Percentiles rank a stretch among this genome's conserved stretches.
These are phyloP conservation scores for Colletotrichum gloeosporioides DNA, from an alignment of 2,329 filamentous ascomycete species.

Conservation along the genomic window DNA sequence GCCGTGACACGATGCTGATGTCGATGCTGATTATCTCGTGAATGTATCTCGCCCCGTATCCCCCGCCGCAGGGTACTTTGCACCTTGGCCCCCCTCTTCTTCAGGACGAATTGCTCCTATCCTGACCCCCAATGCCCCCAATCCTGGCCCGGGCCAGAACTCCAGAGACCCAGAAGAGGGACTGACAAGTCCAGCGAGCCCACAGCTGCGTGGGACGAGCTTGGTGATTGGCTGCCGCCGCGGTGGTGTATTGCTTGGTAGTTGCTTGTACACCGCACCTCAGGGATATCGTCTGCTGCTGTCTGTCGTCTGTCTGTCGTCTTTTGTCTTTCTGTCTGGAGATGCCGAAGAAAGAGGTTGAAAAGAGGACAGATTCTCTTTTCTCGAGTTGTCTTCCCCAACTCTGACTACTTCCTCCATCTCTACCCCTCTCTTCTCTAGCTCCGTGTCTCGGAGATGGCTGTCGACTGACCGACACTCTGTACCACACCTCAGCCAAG, in stretches of 20 bases:
- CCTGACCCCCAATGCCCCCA: neutral
- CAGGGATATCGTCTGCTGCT: neutral
- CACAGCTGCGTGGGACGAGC: neutral
- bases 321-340: neutral
- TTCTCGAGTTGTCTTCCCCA: neutral
- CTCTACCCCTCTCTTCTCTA: neutral
- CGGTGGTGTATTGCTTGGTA: slow-evolving; percentile 1
- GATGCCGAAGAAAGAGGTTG: neutral
- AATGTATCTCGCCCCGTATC: neutral
- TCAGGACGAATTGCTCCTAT: slow-evolving; percentile 20
- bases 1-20: neutral
- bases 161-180: neutral
- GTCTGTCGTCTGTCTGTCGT: neutral
- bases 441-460: neutral
- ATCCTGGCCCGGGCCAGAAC: neutral
- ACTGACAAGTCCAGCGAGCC: neutral
- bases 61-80: neutral
- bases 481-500: neutral
- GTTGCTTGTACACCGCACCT: slow-evolving; percentile 10
- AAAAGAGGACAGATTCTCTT: neutral
- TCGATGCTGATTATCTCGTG: neutral
- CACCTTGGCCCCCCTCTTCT: neutral
- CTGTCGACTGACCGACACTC: neutral
- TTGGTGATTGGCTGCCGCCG: neutral
- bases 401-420: neutral